phyloP scores from a whole-genome alignment of 768 basidiomycete genomes.

The Lactarius akahatsu region DNA sequence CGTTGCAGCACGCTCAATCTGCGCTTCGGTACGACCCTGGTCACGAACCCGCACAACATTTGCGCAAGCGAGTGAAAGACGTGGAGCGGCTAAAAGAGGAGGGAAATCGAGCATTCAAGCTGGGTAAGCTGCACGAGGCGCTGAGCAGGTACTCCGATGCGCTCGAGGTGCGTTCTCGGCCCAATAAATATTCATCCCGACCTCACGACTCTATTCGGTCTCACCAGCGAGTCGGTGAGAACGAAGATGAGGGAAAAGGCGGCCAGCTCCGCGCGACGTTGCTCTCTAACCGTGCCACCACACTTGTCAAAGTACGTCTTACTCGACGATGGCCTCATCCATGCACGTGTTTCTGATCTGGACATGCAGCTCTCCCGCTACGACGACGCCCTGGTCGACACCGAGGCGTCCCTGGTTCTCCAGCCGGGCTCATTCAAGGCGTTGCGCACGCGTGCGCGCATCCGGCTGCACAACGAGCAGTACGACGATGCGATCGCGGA shows the following conservation, averaged over 20 bases:
- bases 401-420: conserved; percentile 62
- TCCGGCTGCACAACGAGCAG: conserved; percentile 70
- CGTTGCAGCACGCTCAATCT: conserved; percentile 65
- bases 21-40: conserved; percentile 80
- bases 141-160: conserved; percentile 68
- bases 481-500: conserved; percentile 71
- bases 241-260: conserved; percentile 71
- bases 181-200: no score
- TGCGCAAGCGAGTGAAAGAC: conserved; percentile 78
- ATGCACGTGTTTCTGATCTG: conserved; percentile 14
- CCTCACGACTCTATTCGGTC: not conserved
- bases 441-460: conserved; percentile 80
- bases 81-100: conserved; percentile 84
- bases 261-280: conserved; percentile 80
- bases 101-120: conserved; percentile 76
- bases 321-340: not conserved
- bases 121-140: conserved; percentile 57
- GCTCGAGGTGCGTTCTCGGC: conserved; percentile 51
- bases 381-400: conserved; percentile 70
- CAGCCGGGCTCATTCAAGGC: conserved; percentile 77
- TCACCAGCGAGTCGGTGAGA: conserved; percentile 59
- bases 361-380: conserved; percentile 55
- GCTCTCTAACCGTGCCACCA: conserved; percentile 81
- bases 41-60: conserved; percentile 62
- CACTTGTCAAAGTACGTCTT: conserved; percentile 62